Evolutionary conservation across 2,329 filamentous ascomycete genomes (phyloP), one percentile per base, ranked within the genome.

Genomic region (Exophiala sp.): DNA sequence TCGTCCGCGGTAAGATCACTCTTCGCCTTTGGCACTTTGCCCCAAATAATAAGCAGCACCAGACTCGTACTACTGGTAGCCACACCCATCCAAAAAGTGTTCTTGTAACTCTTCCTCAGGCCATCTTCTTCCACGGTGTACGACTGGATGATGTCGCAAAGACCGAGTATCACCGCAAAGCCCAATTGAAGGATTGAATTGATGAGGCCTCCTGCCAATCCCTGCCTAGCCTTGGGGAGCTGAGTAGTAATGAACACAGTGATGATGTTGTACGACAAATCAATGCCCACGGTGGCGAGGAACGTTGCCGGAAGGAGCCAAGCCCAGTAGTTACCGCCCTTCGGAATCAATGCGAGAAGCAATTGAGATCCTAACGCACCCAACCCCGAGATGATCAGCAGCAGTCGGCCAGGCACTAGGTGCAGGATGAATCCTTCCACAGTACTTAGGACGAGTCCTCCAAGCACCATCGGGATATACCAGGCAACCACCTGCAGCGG

Each of bases 211-310:
- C 85, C 84, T 0, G 85, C 86, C 0, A 88, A 71, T 0, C 84
- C 85, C 63, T 91, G 86, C 43, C 81, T 74, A 10, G 77, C 74
- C 3, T 73, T 72, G 0, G 85, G 83, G 55, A 89, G 71, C 11
- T 77, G 79, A 0, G 85, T 88, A 0, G 85, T 88, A 64, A 88
- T 85, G 66, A 86, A 90, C 52, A 90, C 78, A 60, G 85, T 89
- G 14, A 82, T 79, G 1, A 89, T 77, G 62, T 84, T 88, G 68
- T 83, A 89, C 5, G 80, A 81, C 47, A 89, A 80, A 61, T 91
- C 86, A 52, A 89, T 81, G 14, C 83, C 85, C 27, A 89, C 72
- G 0, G 86, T 90, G 10, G 76, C 77, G 55, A 81, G 79, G 2
- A 77, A 67, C 70, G 74, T 76, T 1, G 68, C 52, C 34, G 85